Evolutionary conservation across 352 stramenopile species (phyloP), one percentile per base, ranked within the genome.

Genomic region (Elongisporangium undulatum): DNA sequence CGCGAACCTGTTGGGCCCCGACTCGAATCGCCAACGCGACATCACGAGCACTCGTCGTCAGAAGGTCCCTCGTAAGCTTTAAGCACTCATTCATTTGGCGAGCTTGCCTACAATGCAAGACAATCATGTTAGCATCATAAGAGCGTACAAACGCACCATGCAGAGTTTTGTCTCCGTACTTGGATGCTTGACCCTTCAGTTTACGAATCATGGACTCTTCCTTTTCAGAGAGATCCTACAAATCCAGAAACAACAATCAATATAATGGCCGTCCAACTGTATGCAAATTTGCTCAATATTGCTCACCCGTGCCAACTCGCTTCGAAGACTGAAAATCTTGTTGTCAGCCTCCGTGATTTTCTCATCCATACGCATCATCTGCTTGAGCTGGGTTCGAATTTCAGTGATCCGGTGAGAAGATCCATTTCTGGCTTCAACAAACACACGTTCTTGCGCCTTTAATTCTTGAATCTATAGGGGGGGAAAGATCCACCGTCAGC

Each of bases 131-230:
- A 17, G 34, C 8, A n/a, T 23, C 15, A 61, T 24, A 61, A n/a
- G 62, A 24, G 7, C 52, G 7, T 15, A 55, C 19, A 49, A 39
- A 39, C 2, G 45, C 20, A 12, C 22, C 55, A 49, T 21, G 26
- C 49, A 62, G n/a, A n/a, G n/a, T 19, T 51, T 23, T 12, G 17
- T 52, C 9, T 20, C 20, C 74, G 50, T 77, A 88, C 71, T 91
- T 92, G 5, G 77, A 58, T 2, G 72, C 68, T 67, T 90, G 79
- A 21, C 80, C 74, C 60, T 81, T 89, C 20, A 95, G 69, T 56
- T 93, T 92, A 48, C 84, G 72, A 7, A 82, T 79, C 66, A 92
- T 77, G 4, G 75, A 79, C 22, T 91, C 81, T 50, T 94, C 80
- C 49, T 89, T 92, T 16, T 82, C 74, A 1, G 84, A 94, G 13